Conservation (phyloP, 2,329 filamentous ascomycete species). For the Colletotrichum euphorbiae region DNA sequence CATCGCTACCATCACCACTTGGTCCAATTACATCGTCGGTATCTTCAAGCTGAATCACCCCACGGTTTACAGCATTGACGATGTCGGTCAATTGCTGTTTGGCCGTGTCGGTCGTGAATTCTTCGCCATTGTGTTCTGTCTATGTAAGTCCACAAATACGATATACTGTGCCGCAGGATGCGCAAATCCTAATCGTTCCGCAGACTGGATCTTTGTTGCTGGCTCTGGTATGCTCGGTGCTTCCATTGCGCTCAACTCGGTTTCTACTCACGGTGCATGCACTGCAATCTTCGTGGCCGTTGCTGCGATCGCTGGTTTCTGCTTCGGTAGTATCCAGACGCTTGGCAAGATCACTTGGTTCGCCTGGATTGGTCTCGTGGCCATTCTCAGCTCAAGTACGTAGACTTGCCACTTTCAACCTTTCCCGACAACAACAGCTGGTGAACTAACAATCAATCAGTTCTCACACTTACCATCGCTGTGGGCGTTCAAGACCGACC, state of each 20-base stretch:
- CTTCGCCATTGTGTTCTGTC: constrained; percentile 50
- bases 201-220: constrained; percentile 46
- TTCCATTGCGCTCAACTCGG: constrained; percentile 55
- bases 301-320: constrained; percentile 46
- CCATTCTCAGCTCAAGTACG: constrained; percentile 46
- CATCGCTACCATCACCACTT: constrained; percentile 58
- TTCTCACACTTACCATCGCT: constrained; percentile 46
- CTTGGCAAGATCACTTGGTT: constrained; percentile 50
- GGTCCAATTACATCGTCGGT: constrained; percentile 61
- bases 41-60: constrained; percentile 63
- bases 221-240: constrained; percentile 57
- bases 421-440: background rate
- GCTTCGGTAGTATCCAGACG: constrained; percentile 49
- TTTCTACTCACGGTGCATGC: constrained; percentile 53
- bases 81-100: constrained; percentile 62
- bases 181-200: background rate
- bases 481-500: constrained; percentile 48
- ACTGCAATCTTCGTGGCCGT: constrained; percentile 55
- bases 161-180: background rate
- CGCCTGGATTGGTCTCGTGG: constrained; percentile 47
- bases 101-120: constrained; percentile 58
- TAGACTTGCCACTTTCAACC: constrained; percentile 6
- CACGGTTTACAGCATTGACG: constrained; percentile 64
- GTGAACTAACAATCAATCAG: constrained; percentile 11
- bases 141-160: constrained; percentile 45